Base-by-base conservation (phyloP, 768 basidiomycete species). In the Scleroderma bovista region DNA sequence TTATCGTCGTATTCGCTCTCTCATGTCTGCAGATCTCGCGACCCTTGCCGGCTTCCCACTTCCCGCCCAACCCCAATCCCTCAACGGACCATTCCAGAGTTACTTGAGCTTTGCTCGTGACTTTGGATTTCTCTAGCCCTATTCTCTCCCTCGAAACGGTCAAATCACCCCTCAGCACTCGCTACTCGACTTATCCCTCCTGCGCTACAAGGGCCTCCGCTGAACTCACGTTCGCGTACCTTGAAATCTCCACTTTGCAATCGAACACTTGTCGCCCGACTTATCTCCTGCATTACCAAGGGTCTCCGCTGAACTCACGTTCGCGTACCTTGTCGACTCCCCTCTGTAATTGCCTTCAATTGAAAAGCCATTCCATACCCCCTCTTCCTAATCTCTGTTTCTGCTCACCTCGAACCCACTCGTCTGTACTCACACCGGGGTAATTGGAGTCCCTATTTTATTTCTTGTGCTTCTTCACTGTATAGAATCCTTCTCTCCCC, bases 31-130 rank as follows among this genome's bases (percentile, higher is more conserved):
- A 88, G 84, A 80, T 79, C 88, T 91, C 88, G 88, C 88, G 88
- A 91, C 88, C 88, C 89, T 91, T 90, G 83, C 77, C 86, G 86
- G 85, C 83, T 72, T 78, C 86, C 75, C 69, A 71, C 69, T 57
- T 59, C 63, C 79, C 85, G 76, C 70, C 69, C 57, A 53, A 58
- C 62, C 53, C 57, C 55, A 50, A 23, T 46, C 40, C 58, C 60
- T 66, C 67, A 66, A 68, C 69, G 65, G 63, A 68, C 62, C 64
- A 58, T 68, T 61, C 67, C 71, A 67, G 70, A 65, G 67, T 68
- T 64, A 81, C 83, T 84, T 81, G 83, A 85, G 86, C 78, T 65
- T 72, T 65, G 78, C 83, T 85, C 83, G 83, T 82, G 69, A 62
- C 71, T 60, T 57, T 60, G 67, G 65, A 55, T 51, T 10, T n/a